Conservation (phyloP, 2,329 filamentous ascomycete genomes). For the Drechslerella stenobrocha region DNA sequence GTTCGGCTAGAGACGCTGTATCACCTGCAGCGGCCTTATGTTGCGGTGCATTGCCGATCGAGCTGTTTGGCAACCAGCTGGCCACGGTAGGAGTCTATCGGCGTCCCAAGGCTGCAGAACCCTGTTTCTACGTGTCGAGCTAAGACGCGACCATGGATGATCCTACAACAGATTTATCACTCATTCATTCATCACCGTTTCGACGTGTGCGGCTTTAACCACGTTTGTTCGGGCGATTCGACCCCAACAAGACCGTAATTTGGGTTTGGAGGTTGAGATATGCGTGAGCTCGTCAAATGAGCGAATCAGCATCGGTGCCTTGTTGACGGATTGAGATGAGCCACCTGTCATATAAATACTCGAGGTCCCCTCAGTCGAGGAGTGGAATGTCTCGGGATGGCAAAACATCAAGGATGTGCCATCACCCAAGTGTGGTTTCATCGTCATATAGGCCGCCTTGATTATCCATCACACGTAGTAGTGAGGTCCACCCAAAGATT, state of each 20-base stretch:
- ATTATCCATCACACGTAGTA: slow-evolving; percentile 8
- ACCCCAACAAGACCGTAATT: slow-evolving; percentile 1
- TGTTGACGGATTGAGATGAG: neutral
- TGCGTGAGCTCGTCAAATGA: neutral
- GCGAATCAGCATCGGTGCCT: slow-evolving; percentile 26
- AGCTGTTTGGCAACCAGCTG: slow-evolving; percentile 6
- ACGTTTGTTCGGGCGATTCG: no score
- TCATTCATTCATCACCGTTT: no score
- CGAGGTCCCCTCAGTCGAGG: neutral
- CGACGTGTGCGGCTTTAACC: no score
- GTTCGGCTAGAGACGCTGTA: neutral
- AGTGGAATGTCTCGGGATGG: slow-evolving; percentile 9
- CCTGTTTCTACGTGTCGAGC: slow-evolving; percentile 8
- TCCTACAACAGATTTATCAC: slow-evolving; percentile 12
- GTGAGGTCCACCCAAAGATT: slow-evolving; percentile 6
- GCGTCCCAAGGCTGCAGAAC: neutral
- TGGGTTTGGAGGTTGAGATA: slow-evolving; percentile 2
- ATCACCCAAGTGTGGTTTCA: slow-evolving; percentile 12
- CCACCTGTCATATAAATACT: neutral
- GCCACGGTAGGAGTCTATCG: neutral
- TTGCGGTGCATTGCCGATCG: slow-evolving; percentile 22
- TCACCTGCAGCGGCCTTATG: slow-evolving; percentile 2
- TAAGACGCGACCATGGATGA: slow-evolving; percentile 9
- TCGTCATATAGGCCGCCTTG: slow-evolving; percentile 12
- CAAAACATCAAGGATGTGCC: slow-evolving; percentile 7